Base-by-base conservation (phyloP, 495 filamentous ascomycete species). In the Penicillium lividum region DNA sequence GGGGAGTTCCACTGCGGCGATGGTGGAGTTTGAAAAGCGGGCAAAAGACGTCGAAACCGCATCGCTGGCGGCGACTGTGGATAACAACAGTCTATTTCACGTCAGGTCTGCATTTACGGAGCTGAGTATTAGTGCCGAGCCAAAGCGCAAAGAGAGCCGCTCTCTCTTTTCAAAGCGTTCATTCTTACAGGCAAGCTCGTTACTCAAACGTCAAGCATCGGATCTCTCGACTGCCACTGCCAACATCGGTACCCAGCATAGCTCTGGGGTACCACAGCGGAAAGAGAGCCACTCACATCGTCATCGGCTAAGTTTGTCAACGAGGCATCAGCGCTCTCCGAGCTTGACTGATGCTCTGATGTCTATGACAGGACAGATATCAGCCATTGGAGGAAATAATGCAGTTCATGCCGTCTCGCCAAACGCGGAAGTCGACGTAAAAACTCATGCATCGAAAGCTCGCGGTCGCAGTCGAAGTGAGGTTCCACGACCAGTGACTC, bases 401-500 rank as follows among this genome's bases (percentile, higher is more conserved):
- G 86, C 86, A 7, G 74, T 87, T 53, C 66, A 53, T 51, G 71
- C 69, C 18, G 70, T 60, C 33, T 71, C 73, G 1, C 75, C 73
- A 27, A 88, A 82, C 66, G 70, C 77, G 43, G 78, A 83, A 15
- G 67, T 78, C 1, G 79, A 77, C 33, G 80, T 85, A 13, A 82
- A 82, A 38, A 71, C 72, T 48, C 63, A 84, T 33, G 78, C 80
- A 50, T 66, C 78, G 9, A 77, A 87, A 48, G 81, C 75, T 45
- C 86, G 91, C 40, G 76, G 73, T 5, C 80, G 91, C 65, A 93
- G 89, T 75, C 87, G 82, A 66, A 94, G 90, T 60, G 92, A 97
- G 54, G 61, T 92, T 29, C 77, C 84, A 5, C 80, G 73, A 56
- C 69, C 75, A 13, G 67, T 75, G 29, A 68, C 60, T 22, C 22